phyloP scores from a whole-genome alignment of 1,284 basidiomycete genomes.

The Exobasidium cylindrosporum region DNA sequence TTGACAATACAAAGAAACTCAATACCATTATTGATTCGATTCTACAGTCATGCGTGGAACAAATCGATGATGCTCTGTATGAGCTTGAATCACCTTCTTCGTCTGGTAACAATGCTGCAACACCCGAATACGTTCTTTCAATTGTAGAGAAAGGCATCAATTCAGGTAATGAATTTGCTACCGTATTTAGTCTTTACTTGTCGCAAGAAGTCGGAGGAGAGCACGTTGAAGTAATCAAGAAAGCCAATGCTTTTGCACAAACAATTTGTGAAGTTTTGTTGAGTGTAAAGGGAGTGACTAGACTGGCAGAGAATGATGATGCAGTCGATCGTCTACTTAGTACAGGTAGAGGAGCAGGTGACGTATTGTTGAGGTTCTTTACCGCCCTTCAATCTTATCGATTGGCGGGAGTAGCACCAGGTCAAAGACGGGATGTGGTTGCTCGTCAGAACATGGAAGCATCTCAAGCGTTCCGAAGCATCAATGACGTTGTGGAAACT shows the following conservation, averaged over 20 bases:
- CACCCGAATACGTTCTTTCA: slow-evolving; percentile 94
- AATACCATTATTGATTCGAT: slow-evolving; percentile 99
- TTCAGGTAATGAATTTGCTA: slow-evolving; percentile 92
- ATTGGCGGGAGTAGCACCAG: slow-evolving; percentile 61
- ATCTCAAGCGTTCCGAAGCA: slow-evolving; percentile 72
- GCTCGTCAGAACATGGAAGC: slow-evolving; percentile 85
- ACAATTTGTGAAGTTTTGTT: slow-evolving; percentile 84
- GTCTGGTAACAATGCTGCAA: slow-evolving; percentile 89
- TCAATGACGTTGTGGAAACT: slow-evolving; percentile 81
- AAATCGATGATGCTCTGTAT: slow-evolving; percentile 94
- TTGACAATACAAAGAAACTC: slow-evolving; percentile 96
- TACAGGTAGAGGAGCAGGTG: slow-evolving; percentile 81
- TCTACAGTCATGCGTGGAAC: slow-evolving; percentile 86
- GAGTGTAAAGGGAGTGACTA: slow-evolving; percentile 92
- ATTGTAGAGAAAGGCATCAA: slow-evolving; percentile 96
- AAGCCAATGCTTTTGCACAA: slow-evolving; percentile 93
- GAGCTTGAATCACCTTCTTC: slow-evolving; percentile 93
- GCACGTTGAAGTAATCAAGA: slow-evolving; percentile 96
- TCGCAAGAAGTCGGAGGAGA: slow-evolving; percentile 84
- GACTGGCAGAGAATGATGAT: slow-evolving; percentile 84
- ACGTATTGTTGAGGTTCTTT: slow-evolving; percentile 86
- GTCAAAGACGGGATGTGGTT: slow-evolving; percentile 79
- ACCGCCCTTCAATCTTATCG: slow-evolving; percentile 94
- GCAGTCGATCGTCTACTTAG: slow-evolving; percentile 82
- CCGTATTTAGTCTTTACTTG: slow-evolving; percentile 86